A percentile compares a stretch with the other conserved stretches of the same genome.
Conservation (phyloP, 106 monocot species). For the Dioscorea dumetorum region DNA sequence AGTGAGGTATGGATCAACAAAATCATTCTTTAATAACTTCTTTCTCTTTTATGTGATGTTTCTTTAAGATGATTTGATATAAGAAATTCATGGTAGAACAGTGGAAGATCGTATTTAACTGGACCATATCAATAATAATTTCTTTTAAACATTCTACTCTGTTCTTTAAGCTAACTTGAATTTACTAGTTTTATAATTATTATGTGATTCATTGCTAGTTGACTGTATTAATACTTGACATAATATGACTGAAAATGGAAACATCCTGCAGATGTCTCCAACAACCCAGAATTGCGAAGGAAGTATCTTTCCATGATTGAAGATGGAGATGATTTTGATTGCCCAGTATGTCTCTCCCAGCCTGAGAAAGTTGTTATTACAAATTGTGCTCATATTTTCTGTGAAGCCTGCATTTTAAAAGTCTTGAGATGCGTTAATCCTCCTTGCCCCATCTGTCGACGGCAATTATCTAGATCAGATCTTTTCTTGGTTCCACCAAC, state of each 20-base stretch:
- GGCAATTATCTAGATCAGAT: conserved; percentile 49
- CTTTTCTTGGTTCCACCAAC: conserved; percentile 56
- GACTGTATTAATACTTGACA: too few relatives aligned
- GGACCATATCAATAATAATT: too few relatives aligned
- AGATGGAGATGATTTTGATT: conserved; percentile 98
- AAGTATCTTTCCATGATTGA: conserved; percentile 60
- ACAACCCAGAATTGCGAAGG: conserved; percentile 66
- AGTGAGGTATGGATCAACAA: too few relatives aligned
- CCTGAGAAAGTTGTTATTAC: conserved; percentile 79
- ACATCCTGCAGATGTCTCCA: conserved; percentile 62
- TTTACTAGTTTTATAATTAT: too few relatives aligned
- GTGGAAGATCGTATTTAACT: too few relatives aligned
- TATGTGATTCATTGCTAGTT: too few relatives aligned
- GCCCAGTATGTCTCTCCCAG: conserved; percentile 87
- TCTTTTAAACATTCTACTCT: too few relatives aligned
- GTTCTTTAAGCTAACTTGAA: too few relatives aligned
- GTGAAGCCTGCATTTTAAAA: conserved; percentile 76
- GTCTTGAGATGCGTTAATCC: conserved; percentile 52
- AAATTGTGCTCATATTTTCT: conserved; percentile 82
- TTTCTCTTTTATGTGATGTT: too few relatives aligned
- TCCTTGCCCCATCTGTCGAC: conserved; percentile 85
- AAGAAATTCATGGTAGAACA: too few relatives aligned
- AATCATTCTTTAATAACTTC: too few relatives aligned
- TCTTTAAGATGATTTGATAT: too few relatives aligned
- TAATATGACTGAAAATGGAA: not conserved